Evolutionary conservation across 805 yeast genomes (phyloP).

Genomic region (Yamadazyma ubonensis): DNA sequence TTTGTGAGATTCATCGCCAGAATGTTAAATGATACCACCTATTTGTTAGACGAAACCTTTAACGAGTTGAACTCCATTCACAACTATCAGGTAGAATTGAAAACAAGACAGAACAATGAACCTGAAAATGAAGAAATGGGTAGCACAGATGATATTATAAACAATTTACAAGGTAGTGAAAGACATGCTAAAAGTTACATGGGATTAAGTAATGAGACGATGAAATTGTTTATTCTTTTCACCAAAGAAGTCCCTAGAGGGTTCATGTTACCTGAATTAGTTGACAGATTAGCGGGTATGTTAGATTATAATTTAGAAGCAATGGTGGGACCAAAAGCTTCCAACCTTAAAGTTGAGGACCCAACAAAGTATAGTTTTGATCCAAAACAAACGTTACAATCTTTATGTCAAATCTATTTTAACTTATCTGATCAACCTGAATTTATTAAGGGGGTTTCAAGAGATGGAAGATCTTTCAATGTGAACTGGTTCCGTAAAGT

Average conservation of each 20-base stretch:
- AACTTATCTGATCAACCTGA: conserved; percentile 63
- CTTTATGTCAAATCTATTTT: conserved; percentile 71
- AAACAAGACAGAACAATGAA: conserved; percentile 40
- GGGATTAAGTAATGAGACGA: conserved; percentile 79
- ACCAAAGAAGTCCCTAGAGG: conserved; percentile 85
- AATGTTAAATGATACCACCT: conserved; percentile 92
- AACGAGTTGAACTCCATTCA: conserved; percentile 78
- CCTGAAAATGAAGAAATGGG: conserved; percentile 42
- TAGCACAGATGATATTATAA: conserved; percentile 57
- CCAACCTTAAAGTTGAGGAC: conserved; percentile 77
- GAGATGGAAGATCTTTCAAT: conserved; percentile 88
- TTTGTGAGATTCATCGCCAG: conserved; percentile 92
- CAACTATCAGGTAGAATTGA: conserved; percentile 63
- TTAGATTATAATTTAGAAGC: conserved; percentile 86
- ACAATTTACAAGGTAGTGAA: conserved; percentile 62
- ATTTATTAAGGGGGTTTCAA: conserved; percentile 77
- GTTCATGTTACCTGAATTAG: conserved; percentile 84
- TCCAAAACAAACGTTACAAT: conserved; percentile 68
- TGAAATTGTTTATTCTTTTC: conserved; percentile 73
- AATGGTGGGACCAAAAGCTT: conserved; percentile 94
- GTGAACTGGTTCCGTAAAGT: conserved; percentile 70
- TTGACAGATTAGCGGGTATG: conserved; percentile 94
- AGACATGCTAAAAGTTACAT: conserved; percentile 77
- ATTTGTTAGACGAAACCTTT: conserved; percentile 85
- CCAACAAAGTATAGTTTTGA: conserved; percentile 83